phyloP scores from a whole-genome alignment of 2,329 filamentous ascomycete species.

The Fusarium algeriense region DNA sequence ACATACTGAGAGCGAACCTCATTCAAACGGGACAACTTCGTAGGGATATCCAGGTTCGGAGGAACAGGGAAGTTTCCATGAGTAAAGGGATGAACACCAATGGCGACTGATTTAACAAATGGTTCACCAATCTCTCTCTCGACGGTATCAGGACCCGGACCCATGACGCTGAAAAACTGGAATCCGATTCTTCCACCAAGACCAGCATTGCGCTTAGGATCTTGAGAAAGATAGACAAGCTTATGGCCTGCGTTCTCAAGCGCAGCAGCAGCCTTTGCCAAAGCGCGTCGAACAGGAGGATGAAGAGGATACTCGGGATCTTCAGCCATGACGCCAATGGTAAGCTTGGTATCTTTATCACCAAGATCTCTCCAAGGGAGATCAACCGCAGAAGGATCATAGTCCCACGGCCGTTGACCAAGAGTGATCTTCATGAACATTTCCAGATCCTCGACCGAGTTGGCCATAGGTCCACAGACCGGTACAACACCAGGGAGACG shows the following conservation, averaged over 20 bases:
- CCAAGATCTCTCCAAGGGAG: conserved; percentile 59
- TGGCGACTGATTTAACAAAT: conserved; percentile 33
- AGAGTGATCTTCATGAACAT: conserved; percentile 55
- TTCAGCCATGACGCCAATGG: conserved; percentile 62
- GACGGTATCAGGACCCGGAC: conserved; percentile 25
- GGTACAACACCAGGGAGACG: conserved; percentile 50
- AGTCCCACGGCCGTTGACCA: conserved; percentile 56
- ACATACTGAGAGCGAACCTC: conserved; percentile 14
- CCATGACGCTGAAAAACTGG: conserved; percentile 35
- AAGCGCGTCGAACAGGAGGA: conserved; percentile 61
- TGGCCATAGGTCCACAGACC: conserved; percentile 58
- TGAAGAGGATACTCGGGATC: conserved; percentile 63
- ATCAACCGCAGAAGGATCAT: conserved; percentile 57
- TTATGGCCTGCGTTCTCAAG: conserved; percentile 60
- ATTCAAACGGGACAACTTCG: conserved; percentile 16
- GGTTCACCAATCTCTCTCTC: conserved; percentile 36
- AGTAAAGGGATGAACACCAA: conserved; percentile 32
- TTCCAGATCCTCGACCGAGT: conserved; percentile 50
- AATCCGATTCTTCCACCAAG: conserved; percentile 36
- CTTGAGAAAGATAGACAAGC: conserved; percentile 52
- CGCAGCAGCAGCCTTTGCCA: conserved; percentile 55
- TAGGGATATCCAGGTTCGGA: not conserved
- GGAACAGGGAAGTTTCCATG: conserved; percentile 29
- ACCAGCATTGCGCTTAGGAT: conserved; percentile 29
- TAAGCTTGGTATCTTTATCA: conserved; percentile 33